phyloP scores from a whole-genome alignment of 2,329 filamentous ascomycete genomes.

The Trichoderma aggressivum region DNA sequence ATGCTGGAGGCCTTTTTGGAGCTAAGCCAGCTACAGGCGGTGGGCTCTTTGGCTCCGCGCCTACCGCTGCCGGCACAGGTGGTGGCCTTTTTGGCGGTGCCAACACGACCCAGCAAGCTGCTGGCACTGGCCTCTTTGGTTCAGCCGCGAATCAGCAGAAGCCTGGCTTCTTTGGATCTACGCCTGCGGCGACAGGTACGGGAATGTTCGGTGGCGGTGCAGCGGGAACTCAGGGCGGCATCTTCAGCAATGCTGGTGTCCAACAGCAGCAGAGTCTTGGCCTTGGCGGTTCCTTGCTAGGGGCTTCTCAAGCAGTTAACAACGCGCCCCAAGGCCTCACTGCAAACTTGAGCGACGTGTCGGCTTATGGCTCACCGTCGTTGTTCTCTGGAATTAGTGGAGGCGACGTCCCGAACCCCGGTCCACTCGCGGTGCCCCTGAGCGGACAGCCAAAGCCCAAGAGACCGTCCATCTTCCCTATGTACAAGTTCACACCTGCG shows the following conservation, averaged over 20 bases:
- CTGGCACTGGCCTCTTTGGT: conserved; percentile 51
- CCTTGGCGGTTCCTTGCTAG: conserved; percentile 56
- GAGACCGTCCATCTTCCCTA: conserved; percentile 74
- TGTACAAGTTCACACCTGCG: conserved; percentile 81
- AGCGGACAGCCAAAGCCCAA: conserved; percentile 71
- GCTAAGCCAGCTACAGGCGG: conserved; percentile 36
- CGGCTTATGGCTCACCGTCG: conserved; percentile 84
- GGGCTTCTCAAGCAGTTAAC: conserved; percentile 47
- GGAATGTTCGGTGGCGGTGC: conserved; percentile 54
- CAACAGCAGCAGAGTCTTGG: conserved; percentile 47
- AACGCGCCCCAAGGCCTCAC: conserved; percentile 64
- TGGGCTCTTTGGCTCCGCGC: conserved; percentile 40
- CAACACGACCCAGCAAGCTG: conserved; percentile 37
- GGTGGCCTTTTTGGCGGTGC: conserved; percentile 45
- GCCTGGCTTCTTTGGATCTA: conserved; percentile 50
- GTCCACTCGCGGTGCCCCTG: conserved; percentile 87
- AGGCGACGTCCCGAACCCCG: conserved; percentile 67
- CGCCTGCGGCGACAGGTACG: conserved; percentile 42
- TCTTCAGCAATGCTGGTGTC: conserved; percentile 48
- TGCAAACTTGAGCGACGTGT: conserved; percentile 76
- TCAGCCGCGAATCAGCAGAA: conserved; percentile 37
- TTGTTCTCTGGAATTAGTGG: conserved; percentile 72
- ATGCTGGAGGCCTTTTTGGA: conserved; percentile 40
- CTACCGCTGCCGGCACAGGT: conserved; percentile 32
- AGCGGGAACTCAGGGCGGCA: conserved; percentile 42